Evolutionary conservation across 73 alveolate species (phyloP).

Genomic region (Stentor roeselii): DNA sequence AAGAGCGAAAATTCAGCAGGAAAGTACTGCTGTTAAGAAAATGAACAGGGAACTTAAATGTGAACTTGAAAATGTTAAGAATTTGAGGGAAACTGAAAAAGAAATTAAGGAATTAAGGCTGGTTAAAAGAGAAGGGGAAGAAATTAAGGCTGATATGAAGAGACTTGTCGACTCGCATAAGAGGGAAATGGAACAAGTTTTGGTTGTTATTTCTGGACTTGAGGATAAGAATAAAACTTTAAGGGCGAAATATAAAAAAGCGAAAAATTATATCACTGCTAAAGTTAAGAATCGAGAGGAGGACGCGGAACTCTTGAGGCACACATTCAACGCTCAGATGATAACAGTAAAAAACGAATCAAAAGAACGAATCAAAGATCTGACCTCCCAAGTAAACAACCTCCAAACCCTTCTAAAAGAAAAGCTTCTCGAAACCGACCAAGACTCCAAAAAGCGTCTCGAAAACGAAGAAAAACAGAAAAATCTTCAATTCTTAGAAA

Average conservation of each 20-base stretch:
- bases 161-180: neutral
- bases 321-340: neutral
- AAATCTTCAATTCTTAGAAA: neutral
- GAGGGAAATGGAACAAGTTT: neutral
- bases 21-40: constrained; percentile 12
- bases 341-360: neutral
- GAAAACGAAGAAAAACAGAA: neutral
- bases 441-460: neutral
- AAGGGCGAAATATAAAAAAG: neutral
- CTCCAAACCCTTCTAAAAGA: neutral
- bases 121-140: constrained; percentile 37
- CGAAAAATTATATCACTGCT: neutral
- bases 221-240: neutral
- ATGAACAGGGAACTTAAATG: neutral
- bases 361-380: neutral
- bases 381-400: neutral
- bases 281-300: neutral
- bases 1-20: constrained; percentile 11
- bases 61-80: neutral
- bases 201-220: neutral
- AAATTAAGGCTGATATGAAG: neutral
- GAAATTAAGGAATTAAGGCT: constrained; percentile 46
- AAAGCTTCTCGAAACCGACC: neutral
- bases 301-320: neutral
- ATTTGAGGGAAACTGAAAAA: constrained; percentile 29